These are phyloP conservation scores for Xylaria palmicola DNA, from an alignment of 495 filamentous ascomycete species.

Conservation along the genomic window DNA sequence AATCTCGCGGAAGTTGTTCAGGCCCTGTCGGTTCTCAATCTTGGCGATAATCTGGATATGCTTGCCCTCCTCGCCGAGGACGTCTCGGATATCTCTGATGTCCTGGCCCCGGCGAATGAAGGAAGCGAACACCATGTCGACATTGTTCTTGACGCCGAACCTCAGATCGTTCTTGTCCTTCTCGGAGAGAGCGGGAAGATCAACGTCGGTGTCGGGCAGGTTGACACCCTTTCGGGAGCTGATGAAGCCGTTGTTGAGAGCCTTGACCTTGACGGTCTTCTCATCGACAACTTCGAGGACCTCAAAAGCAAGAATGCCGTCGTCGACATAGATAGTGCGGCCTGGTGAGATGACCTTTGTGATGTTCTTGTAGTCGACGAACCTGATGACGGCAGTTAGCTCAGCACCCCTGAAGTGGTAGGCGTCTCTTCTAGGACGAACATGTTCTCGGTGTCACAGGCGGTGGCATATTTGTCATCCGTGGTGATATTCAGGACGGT, in stretches of 20 bases:
- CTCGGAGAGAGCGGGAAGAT: constrained; percentile 96
- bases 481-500: constrained; percentile 91
- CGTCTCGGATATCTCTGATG: constrained; percentile 85
- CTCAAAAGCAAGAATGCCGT: constrained; percentile 94
- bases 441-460: constrained; percentile 89
- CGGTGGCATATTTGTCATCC: constrained; percentile 87
- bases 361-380: constrained; percentile 99
- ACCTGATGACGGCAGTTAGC: constrained; percentile 54
- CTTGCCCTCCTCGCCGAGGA: constrained; percentile 88
- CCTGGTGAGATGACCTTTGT: constrained; percentile 94
- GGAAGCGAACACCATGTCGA: constrained; percentile 98
- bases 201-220: constrained; percentile 96
- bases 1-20: constrained; percentile 98
- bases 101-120: constrained; percentile 94
- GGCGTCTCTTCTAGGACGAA: constrained; percentile 45
- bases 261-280: constrained; percentile 78
- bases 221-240: constrained; percentile 98
- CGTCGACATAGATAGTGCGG: constrained; percentile 96
- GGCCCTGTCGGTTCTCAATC: constrained; percentile 97
- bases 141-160: constrained; percentile 96
- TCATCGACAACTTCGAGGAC: constrained; percentile 85
- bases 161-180: constrained; percentile 91
- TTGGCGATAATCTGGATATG: constrained; percentile 99
- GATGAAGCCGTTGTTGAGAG: constrained; percentile 96
- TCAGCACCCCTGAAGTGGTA: background rate